These are phyloP conservation scores for Arxiozyma bovina DNA, from an alignment of 1,139 yeast species.

Conservation along the genomic window DNA sequence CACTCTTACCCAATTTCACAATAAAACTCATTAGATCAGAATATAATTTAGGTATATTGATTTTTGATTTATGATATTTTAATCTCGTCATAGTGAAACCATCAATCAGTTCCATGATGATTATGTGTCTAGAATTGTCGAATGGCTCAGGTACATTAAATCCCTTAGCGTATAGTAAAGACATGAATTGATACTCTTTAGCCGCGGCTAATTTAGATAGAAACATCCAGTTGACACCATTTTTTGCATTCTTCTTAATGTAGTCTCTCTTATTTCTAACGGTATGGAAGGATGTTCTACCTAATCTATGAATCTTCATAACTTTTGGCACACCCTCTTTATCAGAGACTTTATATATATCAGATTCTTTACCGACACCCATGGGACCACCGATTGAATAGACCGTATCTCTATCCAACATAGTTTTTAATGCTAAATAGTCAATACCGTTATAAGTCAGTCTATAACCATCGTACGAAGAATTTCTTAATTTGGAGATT, in stretches of 20 bases:
- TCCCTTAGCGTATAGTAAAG: constrained; percentile 59
- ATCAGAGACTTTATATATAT: constrained; percentile 81
- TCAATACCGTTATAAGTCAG: constrained; percentile 86
- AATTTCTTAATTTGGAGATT: constrained; percentile 71
- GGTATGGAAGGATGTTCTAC: constrained; percentile 85
- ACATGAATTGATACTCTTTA: constrained; percentile 85
- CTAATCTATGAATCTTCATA: constrained; percentile 82
- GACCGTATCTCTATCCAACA: constrained; percentile 63
- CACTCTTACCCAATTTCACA: constrained; percentile 74
- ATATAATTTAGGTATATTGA: constrained; percentile 59
- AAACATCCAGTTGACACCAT: constrained; percentile 77
- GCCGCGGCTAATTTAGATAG: constrained; percentile 83
- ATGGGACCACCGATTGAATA: constrained; percentile 79
- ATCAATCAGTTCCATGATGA: constrained; percentile 81
- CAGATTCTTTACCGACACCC: constrained; percentile 97
- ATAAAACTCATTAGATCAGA: constrained; percentile 80
- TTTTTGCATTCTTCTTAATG: constrained; percentile 50
- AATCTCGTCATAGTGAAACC: constrained; percentile 88
- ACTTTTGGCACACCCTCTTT: constrained; percentile 57
- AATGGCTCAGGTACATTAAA: constrained; percentile 83
- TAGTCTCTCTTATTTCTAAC: constrained; percentile 93
- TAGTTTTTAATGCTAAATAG: constrained; percentile 76
- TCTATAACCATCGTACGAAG: constrained; percentile 85
- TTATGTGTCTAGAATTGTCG: constrained; percentile 85
- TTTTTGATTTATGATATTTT: constrained; percentile 42